Evolutionary conservation across 805 yeast genomes (phyloP), one percentile per base, ranked within the genome.

Genomic region (Teunomyces barrocoloradensis): DNA sequence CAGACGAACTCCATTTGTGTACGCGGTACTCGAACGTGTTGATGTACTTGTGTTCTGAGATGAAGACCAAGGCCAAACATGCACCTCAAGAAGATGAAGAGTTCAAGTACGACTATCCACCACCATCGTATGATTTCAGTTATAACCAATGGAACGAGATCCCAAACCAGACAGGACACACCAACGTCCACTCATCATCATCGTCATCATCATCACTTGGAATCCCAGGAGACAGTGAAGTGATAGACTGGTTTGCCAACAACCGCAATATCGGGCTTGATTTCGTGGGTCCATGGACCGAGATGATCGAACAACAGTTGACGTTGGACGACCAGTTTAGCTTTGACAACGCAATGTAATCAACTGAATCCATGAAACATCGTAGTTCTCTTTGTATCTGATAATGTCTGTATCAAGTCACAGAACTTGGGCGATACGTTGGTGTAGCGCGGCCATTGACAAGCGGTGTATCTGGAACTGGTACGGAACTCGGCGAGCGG

Each of bases 1-100:
- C 96, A 0, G 97, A 90, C 66, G 95, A 89, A 53, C 70, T 90
- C 34, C 97, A 90, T 68, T 70, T 90, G 28, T 85, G 95, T 61
- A 81, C 88, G 0, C 69, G 95, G 42, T 89, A 89, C 59, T 83
- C 90, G 10, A 85, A 87, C 11, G 85, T 87, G 44, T 66, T 89
- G 56, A 77, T 86, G 82, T 87, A 82, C 56, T 69, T 89, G 37
- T 86, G 89, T 52, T 80, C 87, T 3, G 89, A 87, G 60, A 81
- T 87, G 82, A 84, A 80, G 57, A 70, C 78, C 12, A 72, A 75
- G 21, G 59, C 71, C 7, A 71, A 64, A 38, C 55, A 52, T 13
- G 44, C 44, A 35, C 43, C 42, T 18, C 48, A 46, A 12, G 56
- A 53, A 3, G 32, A 25, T 12, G 42, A 25, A 12, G 27, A 21